A percentile compares a stretch with the other conserved stretches of the same genome.
phyloP scores from a whole-genome alignment of 352 stramenopile species.

The Blastocystis sp. region DNA sequence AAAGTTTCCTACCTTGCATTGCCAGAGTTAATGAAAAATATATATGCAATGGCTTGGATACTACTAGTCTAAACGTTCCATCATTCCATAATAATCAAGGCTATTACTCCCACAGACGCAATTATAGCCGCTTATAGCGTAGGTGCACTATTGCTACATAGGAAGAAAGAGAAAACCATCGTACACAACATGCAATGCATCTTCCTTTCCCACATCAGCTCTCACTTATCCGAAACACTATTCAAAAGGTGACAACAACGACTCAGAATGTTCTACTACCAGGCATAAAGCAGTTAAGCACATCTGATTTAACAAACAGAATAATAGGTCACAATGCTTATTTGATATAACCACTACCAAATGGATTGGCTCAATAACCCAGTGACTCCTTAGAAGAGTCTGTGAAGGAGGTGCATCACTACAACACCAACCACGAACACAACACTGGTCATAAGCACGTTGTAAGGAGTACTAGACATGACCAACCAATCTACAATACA shows the following conservation, averaged over 20 bases:
- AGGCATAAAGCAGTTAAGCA: neutral
- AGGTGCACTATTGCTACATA: neutral
- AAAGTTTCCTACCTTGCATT: neutral
- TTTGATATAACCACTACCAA: conserved; percentile 49
- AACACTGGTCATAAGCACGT: conserved; percentile 47
- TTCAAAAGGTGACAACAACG: neutral
- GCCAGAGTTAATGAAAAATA: no score
- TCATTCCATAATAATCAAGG: no score
- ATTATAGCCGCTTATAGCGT: no score
- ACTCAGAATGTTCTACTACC: neutral
- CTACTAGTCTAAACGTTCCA: no score
- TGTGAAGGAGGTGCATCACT: conserved; percentile 57
- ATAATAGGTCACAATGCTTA: conserved; percentile 9
- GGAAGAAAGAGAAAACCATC: neutral
- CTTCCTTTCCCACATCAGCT: no score
- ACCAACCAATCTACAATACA: neutral
- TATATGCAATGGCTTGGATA: no score
- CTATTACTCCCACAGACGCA: no score
- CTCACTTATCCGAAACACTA: neutral
- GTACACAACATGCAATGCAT: neutral
- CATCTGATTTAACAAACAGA: neutral
- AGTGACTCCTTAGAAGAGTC: conserved; percentile 33
- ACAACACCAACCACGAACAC: conserved; percentile 52
- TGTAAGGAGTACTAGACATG: conserved; percentile 38
- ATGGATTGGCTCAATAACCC: neutral